Evolutionary conservation across 2,329 filamentous ascomycete species (phyloP).

Genomic region (Paramyrothecium sp.): DNA sequence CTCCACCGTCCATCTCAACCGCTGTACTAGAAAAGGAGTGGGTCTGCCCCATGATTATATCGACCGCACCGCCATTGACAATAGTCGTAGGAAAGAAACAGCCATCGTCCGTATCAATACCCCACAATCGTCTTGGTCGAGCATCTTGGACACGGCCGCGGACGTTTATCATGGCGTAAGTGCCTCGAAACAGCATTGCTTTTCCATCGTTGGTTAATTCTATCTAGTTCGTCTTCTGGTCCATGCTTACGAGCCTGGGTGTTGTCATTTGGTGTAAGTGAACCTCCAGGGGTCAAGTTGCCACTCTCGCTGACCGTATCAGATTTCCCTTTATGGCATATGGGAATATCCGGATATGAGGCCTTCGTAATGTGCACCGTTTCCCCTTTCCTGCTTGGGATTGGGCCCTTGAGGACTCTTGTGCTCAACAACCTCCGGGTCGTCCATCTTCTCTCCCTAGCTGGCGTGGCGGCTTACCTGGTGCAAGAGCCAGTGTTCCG

Average conservation of each 20-base stretch:
- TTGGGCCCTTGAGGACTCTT: conserved; percentile 65
- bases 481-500: conserved; percentile 70
- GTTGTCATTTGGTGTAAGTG: conserved; percentile 89
- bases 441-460: conserved; percentile 74
- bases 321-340: conserved; percentile 98
- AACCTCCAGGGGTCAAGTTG: background rate
- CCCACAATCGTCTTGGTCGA: conserved; percentile 69
- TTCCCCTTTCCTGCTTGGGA: conserved; percentile 75
- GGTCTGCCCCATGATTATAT: conserved; percentile 30
- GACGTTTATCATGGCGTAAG: conserved; percentile 90
- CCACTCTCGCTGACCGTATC: background rate
- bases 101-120: conserved; percentile 69
- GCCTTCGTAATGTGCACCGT: conserved; percentile 81
- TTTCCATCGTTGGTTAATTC: conserved; percentile 13
- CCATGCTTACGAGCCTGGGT: conserved; percentile 84
- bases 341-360: conserved; percentile 98
- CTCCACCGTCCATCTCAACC: conserved; percentile 43
- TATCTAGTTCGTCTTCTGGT: conserved; percentile 87
- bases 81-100: conserved; percentile 65
- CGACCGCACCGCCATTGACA: conserved; percentile 14
- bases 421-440: conserved; percentile 67
- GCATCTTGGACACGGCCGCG: conserved; percentile 76
- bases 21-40: conserved; percentile 71
- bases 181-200: conserved; percentile 9
- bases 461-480: conserved; percentile 77